Percentiles rank a stretch among this genome's conserved stretches.
phyloP scores from a whole-genome alignment of 768 basidiomycete genomes.

The Russula olivacea region DNA sequence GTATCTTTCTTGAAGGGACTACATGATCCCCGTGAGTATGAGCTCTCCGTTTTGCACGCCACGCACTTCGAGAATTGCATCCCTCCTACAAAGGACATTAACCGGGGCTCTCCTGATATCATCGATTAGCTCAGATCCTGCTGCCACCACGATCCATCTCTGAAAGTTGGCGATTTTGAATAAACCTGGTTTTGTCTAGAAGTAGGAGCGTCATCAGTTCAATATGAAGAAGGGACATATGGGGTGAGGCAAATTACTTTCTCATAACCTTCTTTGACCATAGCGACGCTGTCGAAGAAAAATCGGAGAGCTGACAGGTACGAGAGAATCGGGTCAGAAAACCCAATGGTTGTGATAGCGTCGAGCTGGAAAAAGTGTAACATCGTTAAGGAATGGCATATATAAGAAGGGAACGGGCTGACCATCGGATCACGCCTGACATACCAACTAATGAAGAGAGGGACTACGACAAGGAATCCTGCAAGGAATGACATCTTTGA shows the following conservation, averaged over 20 bases:
- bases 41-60: neutral
- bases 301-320: slow-evolving; percentile 18
- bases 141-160: neutral
- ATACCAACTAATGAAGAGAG: neutral
- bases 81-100: neutral
- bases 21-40: neutral
- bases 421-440: neutral
- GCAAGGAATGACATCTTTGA: neutral
- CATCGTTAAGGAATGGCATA: neutral
- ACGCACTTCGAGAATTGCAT: neutral
- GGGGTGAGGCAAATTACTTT: neutral
- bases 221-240: neutral
- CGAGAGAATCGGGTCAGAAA: slow-evolving; percentile 28
- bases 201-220: neutral
- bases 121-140: neutral
- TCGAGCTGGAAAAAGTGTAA: neutral
- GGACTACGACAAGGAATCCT: neutral
- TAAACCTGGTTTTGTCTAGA: neutral
- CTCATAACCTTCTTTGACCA: slow-evolving; percentile 2
- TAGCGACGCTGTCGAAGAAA: neutral
- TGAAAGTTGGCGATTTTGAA: neutral
- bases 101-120: neutral
- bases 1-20: neutral
- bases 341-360: neutral
- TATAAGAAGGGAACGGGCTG: neutral